Conservation (phyloP, 1,284 basidiomycete genomes). For the Laetiporus sulphureus region DNA sequence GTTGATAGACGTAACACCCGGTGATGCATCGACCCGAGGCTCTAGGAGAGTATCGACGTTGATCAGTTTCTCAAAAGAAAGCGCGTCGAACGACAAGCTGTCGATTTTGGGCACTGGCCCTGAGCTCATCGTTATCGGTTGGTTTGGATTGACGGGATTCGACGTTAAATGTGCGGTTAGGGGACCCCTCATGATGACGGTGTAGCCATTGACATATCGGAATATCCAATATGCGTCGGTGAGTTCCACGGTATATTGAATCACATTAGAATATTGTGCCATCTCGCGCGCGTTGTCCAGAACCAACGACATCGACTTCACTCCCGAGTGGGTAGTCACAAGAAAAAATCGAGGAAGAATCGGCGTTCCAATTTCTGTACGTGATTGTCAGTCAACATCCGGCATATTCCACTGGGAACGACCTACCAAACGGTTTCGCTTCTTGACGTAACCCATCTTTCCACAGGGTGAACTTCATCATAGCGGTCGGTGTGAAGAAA, state of each 20-base stretch:
- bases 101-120: constrained; percentile 50
- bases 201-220: constrained; percentile 68
- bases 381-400: constrained; percentile 1
- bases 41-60: constrained; percentile 53
- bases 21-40: constrained; percentile 32
- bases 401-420: background rate
- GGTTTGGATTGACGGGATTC: constrained; percentile 13
- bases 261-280: constrained; percentile 20
- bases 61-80: constrained; percentile 62
- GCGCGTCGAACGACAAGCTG: constrained; percentile 62
- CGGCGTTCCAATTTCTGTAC: constrained; percentile 62
- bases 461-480: constrained; percentile 74
- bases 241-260: constrained; percentile 60
- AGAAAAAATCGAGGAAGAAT: constrained; percentile 79
- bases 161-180: constrained; percentile 52
- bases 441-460: constrained; percentile 70
- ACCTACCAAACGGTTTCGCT: constrained; percentile 73
- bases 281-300: constrained; percentile 69
- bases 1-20: constrained; percentile 33
- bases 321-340: constrained; percentile 73
- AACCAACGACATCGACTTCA: constrained; percentile 66
- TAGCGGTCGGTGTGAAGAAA: constrained; percentile 59
- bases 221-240: constrained; percentile 68
- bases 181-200: constrained; percentile 63
- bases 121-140: constrained; percentile 7